Conservation (phyloP, 495 filamentous ascomycete species). For the Aspergillus affinis region DNA sequence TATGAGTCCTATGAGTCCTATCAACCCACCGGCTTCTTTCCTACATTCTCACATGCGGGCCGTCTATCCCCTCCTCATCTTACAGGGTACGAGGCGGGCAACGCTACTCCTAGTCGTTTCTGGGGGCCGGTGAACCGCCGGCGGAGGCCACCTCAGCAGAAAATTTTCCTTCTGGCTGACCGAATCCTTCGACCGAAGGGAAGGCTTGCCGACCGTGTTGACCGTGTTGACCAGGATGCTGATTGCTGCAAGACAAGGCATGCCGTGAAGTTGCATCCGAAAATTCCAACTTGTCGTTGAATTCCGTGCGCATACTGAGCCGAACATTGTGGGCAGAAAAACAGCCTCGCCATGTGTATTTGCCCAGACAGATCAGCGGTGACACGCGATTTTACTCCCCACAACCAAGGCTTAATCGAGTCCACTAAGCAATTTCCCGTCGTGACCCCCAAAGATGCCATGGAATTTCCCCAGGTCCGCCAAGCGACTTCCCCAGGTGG, state of each 20-base stretch:
- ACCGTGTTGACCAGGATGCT: background rate
- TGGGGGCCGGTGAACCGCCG: background rate
- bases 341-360: too few relatives aligned
- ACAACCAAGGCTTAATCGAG: constrained; percentile 1
- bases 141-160: background rate
- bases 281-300: background rate
- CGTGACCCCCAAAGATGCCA: constrained; percentile 6
- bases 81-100: background rate
- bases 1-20: too few relatives aligned
- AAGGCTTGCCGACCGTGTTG: background rate
- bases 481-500: constrained; percentile 1
- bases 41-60: background rate
- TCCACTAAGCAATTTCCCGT: background rate
- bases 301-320: background rate
- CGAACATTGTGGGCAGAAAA: background rate
- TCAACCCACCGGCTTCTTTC: constrained; percentile 1
- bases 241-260: background rate
- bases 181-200: background rate
- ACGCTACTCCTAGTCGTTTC: background rate
- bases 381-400: background rate
- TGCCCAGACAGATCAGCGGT: background rate
- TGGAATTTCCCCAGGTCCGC: constrained; percentile 8
- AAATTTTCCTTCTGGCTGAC: background rate
- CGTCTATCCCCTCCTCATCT: background rate
- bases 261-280: background rate